phyloP scores from a whole-genome alignment of 2,329 filamentous ascomycete species.

The Cordyceps militaris region DNA sequence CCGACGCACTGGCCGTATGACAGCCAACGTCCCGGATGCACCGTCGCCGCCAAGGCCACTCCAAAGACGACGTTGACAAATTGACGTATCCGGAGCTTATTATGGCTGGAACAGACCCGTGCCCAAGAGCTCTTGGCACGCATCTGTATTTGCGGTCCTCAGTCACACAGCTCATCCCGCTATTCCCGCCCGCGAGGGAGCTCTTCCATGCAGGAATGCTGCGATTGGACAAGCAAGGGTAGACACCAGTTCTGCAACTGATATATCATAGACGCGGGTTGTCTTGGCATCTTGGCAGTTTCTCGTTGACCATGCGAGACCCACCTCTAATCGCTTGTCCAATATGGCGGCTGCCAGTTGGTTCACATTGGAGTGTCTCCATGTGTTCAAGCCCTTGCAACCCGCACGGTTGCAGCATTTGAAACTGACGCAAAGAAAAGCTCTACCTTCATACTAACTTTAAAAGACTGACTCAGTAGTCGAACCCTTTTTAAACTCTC shows the following conservation, averaged over 20 bases:
- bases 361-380: background rate
- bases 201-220: background rate
- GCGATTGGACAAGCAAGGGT: background rate
- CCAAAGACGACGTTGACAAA: constrained; percentile 1
- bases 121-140: constrained; percentile 1
- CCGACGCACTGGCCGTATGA: background rate
- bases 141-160: background rate
- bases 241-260: background rate
- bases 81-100: background rate
- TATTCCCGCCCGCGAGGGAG: constrained; percentile 2
- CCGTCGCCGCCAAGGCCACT: background rate
- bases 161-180: background rate
- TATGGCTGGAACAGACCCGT: constrained; percentile 1
- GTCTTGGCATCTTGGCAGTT: constrained; percentile 7
- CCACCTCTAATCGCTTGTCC: background rate
- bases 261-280: background rate
- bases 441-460: background rate
- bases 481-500: background rate
- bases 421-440: background rate
- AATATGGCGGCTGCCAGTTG: background rate
- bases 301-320: background rate
- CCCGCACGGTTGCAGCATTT: background rate
- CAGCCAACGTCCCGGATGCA: background rate
- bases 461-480: background rate
- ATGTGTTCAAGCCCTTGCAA: background rate